Evolutionary conservation across 2,329 filamentous ascomycete genomes (phyloP), one percentile per base, ranked within the genome.

Genomic region (Colletotrichum kahawae): DNA sequence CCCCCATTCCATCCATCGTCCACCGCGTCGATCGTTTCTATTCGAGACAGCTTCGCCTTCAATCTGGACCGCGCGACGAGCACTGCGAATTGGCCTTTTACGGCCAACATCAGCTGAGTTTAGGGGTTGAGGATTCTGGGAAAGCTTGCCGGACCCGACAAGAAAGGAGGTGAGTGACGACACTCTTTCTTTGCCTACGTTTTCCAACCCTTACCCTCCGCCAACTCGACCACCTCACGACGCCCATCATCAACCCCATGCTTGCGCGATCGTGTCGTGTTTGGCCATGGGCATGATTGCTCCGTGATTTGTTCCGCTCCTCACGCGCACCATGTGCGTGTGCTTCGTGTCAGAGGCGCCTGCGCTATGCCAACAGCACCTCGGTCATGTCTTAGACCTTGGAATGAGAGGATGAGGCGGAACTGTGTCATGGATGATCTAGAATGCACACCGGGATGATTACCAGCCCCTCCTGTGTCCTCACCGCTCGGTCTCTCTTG

Each of bases 51-150:
- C 60, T 27, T 66, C 59, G 34, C 34, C 27, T 65, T 74, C 66
- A 74, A 67, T 63, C 71, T 74, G 70, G 74, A 76, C 70, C 71
- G 71, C 70, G 70, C 71, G 48, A 74, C 59, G 74, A 67, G 59
- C 59, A 66, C 34, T 76, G 64, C 60, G 66, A 74, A 76, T 74
- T 71, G 78, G 78, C 79, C 81, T 80, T 73, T 59, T 73, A 76
- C 76, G 80, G 81, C 78, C 78, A 71, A 79, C 70, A 75, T 73
- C 72, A 74, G 71, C 78, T 81, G 79, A 76, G 74, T 78, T 77
- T 77, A 78, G 80, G 78, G 79, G 76, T 77, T 76, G 79, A 72
- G 76, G 78, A 72, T 78, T 76, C 74, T 69, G 77, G 77, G 77
- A 73, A 77, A 76, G 72, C 77, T 72, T 76, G 74, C 73, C 69